Base-by-base conservation (phyloP, 1,139 yeast species). In the Yamadazyma spencermartinsiae region DNA sequence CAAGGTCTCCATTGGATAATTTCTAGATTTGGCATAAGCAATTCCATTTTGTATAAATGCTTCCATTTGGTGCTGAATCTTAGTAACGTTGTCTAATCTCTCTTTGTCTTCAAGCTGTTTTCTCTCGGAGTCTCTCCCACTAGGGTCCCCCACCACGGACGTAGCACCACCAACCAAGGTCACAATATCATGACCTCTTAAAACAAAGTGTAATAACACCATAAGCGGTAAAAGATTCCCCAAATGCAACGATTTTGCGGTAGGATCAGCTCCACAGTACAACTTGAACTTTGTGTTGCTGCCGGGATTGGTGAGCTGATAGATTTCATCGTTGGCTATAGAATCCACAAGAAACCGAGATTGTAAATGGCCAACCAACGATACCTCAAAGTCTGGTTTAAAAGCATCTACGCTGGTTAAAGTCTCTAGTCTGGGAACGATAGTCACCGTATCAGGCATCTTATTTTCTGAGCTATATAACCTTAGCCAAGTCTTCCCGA, bases 131-230 rank as follows among this genome's bases (percentile, higher is more conserved):
- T 74, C 65, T 50, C 97, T 72, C 0, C 98, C 98, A 42, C 96
- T 87, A 2, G 98, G 99, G 59, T 92, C 99, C 4, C 99, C 99
- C 1, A 92, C 96, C 12, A 79, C 78, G 3, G 97, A 98, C 0
- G 99, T 92, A 8, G 98, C 98, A n/a, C 98, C 98, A 8, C 98
- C 98, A 6, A 92, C 87, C 11, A 94, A 60, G 0, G 94, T 89
- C 9, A 82, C 80, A 9, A 88, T 80, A 48, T 79, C 78, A 56
- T 90, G 96, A 1, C 98, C 98, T 25, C 94, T 67, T 27, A 90
- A 64, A 46, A 79, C 79, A 58, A 89, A 90, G 58, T 94, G 97
- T 34, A 92, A 68, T 33, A 90, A 63, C 3, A 88, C 80, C 82
- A 94, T 79, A 46, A 92, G 64, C 1, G 98, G 98, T 31, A 92